A percentile compares a stretch with the other conserved stretches of the same genome.
Evolutionary conservation across 2,329 filamentous ascomycete species (phyloP).

Genomic region (Aspergillus spinulosporus): DNA sequence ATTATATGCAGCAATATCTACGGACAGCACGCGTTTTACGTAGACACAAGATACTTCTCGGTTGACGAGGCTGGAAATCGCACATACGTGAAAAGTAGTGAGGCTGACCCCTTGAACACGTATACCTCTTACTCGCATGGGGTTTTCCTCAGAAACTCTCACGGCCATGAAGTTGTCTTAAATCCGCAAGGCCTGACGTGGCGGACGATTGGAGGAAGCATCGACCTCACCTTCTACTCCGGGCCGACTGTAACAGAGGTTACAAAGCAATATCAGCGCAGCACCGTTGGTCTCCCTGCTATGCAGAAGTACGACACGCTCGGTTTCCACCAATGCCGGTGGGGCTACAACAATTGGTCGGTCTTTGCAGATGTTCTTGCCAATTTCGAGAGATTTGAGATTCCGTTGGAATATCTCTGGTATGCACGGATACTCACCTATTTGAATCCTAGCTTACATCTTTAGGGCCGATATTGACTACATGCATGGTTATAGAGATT

Average conservation of each 20-base stretch:
- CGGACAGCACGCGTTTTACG: conserved; percentile 73
- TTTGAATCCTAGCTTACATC: not conserved
- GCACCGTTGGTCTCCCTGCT: conserved; percentile 67
- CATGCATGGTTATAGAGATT: conserved; percentile 63
- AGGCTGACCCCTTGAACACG: conserved; percentile 52
- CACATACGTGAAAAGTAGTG: conserved; percentile 55
- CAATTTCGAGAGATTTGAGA: conserved; percentile 55
- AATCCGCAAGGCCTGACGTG: conserved; percentile 66
- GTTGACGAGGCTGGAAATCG: conserved; percentile 52
- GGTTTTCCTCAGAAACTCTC: conserved; percentile 73
- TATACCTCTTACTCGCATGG: conserved; percentile 73
- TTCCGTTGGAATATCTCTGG: conserved; percentile 57
- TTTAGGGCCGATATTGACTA: conserved; percentile 52
- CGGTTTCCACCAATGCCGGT: conserved; percentile 80
- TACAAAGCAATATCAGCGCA: conserved; percentile 68
- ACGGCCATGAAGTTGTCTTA: conserved; percentile 72
- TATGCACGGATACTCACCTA: conserved; percentile 15
- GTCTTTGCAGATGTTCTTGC: conserved; percentile 60
- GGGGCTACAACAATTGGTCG: conserved; percentile 76
- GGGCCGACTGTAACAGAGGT: conserved; percentile 69
- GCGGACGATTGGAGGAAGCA: conserved; percentile 71
- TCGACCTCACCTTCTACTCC: conserved; percentile 78
- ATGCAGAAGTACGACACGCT: conserved; percentile 82
- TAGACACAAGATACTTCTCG: conserved; percentile 75
- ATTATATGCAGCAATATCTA: conserved; percentile 63